Evolutionary conservation across 345 rosid genomes (phyloP).

Genomic region (Citrus maxima): DNA sequence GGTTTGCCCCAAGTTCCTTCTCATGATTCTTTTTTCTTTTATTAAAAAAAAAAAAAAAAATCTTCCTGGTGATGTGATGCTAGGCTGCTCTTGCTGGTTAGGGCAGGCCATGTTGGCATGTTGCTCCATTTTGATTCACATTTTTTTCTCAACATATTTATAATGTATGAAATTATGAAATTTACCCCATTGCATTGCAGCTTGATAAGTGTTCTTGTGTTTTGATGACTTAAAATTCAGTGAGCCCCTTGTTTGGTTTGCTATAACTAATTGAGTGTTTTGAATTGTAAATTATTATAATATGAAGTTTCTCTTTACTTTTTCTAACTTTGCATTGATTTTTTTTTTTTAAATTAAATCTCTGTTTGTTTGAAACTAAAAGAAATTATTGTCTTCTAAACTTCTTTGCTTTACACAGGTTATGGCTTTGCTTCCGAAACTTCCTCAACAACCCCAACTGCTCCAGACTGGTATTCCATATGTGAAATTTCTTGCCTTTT

Average conservation of each 20-base stretch:
- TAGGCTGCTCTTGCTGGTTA: neutral
- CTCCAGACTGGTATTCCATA: conserved; percentile 76
- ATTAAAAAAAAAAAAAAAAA: too few relatives aligned
- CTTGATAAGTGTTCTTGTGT: conserved; percentile 1
- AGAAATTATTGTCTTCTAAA: neutral
- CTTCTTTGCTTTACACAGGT: conserved; percentile 41
- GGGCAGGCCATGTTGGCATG: neutral
- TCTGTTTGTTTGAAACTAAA: neutral
- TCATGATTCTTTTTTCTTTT: neutral
- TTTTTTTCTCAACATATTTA: neutral
- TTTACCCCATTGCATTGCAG: neutral
- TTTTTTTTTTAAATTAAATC: neutral
- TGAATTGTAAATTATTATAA: neutral
- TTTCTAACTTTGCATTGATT: neutral
- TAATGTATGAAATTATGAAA: neutral
- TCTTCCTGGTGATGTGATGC: neutral
- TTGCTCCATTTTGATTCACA: neutral
- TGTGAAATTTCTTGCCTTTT: neutral
- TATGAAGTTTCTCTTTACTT: neutral
- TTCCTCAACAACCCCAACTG: conserved; percentile 86
- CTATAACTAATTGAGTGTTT: neutral
- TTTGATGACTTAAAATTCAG: neutral
- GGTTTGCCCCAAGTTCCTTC: conserved; percentile 40
- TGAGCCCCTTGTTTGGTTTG: neutral
- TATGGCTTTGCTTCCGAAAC: conserved; percentile 78